A percentile compares a stretch with the other conserved stretches of the same genome.
Evolutionary conservation across 1,284 basidiomycete species (phyloP).

Genomic region (Papiliotrema nemorosa): DNA sequence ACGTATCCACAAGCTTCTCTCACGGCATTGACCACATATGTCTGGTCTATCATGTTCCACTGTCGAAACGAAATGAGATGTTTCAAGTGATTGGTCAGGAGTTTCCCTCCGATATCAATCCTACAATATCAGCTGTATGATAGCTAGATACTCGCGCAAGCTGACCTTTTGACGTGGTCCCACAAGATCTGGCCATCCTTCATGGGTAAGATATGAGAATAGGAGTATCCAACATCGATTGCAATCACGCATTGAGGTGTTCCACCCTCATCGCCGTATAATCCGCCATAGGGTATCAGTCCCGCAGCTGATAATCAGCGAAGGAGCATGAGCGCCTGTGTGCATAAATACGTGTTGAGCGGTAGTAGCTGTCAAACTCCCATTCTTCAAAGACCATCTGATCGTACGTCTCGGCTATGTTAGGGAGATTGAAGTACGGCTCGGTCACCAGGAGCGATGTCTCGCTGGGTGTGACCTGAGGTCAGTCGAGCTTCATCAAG

Average conservation of each 20-base stretch:
- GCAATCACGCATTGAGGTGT: conserved; percentile 74
- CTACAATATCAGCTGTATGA: conserved; percentile 50
- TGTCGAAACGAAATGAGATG: conserved; percentile 90
- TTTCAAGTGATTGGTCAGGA: conserved; percentile 91
- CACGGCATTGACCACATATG: conserved; percentile 83
- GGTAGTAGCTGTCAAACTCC: conserved; percentile 78
- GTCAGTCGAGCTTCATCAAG: not conserved
- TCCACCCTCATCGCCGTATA: conserved; percentile 56
- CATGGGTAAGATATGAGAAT: conserved; percentile 85
- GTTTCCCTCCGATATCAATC: conserved; percentile 88
- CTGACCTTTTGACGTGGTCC: conserved; percentile 73
- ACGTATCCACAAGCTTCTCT: conserved; percentile 86
- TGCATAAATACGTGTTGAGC: conserved; percentile 66
- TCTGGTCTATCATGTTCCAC: conserved; percentile 98
- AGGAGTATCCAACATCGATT: conserved; percentile 88
- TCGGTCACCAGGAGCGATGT: conserved; percentile 81
- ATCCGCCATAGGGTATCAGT: conserved; percentile 64
- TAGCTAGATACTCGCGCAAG: not conserved
- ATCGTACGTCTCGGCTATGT: conserved; percentile 85
- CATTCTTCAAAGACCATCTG: conserved; percentile 95
- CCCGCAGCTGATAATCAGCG: conserved; percentile 62
- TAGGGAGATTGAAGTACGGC: conserved; percentile 87
- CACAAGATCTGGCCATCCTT: conserved; percentile 69
- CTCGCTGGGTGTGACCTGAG: conserved; percentile 66
- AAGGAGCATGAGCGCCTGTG: not conserved